Evolutionary conservation across 208 protist species (phyloP).

Genomic region (Crithidia fasciculata): DNA sequence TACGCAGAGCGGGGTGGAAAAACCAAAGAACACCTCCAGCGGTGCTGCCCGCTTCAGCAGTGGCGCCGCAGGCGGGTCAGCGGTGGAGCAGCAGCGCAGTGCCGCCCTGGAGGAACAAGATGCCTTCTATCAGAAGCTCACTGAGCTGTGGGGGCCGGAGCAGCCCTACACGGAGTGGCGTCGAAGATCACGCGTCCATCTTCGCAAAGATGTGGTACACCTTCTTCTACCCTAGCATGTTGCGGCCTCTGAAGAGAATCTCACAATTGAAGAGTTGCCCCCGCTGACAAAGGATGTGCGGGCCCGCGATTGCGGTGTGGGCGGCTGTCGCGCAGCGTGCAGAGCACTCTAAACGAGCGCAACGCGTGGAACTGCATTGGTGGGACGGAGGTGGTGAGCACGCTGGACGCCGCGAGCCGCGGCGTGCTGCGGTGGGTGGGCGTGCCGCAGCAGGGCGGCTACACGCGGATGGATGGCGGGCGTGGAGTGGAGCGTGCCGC

Average conservation of each 20-base stretch:
- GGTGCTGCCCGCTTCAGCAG: no score
- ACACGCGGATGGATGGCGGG: constrained; percentile 48
- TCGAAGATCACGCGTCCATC: constrained; percentile 45
- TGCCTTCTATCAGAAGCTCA: constrained; percentile 12
- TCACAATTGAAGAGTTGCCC: constrained; percentile 48
- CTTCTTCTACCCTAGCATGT: constrained; percentile 47
- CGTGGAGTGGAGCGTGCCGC: constrained; percentile 51
- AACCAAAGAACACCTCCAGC: no score
- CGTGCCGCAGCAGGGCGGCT: constrained; percentile 43
- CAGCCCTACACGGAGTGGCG: constrained; percentile 42
- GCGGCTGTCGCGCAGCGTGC: constrained; percentile 43
- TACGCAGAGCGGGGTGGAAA: background rate
- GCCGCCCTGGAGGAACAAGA: constrained; percentile 12
- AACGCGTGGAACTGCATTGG: constrained; percentile 53
- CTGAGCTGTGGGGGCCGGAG: constrained; percentile 53
- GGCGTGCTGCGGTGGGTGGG: constrained; percentile 57
- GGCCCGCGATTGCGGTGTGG: constrained; percentile 42
- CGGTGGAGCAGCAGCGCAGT: constrained; percentile 16
- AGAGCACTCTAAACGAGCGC: constrained; percentile 31
- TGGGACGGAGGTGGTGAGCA: constrained; percentile 48
- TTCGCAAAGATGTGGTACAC: constrained; percentile 48
- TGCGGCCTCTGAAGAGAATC: constrained; percentile 47
- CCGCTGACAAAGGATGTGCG: constrained; percentile 25
- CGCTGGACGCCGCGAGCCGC: constrained; percentile 29
- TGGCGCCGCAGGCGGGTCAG: constrained; percentile 3